Evolutionary conservation across 1,139 yeast species (phyloP), one percentile per base, ranked within the genome.

Genomic region (Blastobotrys aristatus): DNA sequence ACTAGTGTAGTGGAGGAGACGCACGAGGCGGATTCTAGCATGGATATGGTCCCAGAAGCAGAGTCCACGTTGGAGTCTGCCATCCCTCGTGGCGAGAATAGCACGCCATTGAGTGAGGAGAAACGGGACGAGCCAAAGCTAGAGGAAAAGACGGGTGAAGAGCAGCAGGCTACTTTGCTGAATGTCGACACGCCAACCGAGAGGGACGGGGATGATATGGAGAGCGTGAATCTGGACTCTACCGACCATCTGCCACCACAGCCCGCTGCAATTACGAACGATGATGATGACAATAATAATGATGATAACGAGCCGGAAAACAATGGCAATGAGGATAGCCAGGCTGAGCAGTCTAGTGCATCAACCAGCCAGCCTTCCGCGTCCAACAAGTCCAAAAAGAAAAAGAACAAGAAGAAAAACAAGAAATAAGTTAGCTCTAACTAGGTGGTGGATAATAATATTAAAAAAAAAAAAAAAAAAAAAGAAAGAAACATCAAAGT

Each of bases 341-440:
- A 31, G 4, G 26, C 18, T 16, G 40, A 33, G 16, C 35, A 18
- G 7, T 7, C 24, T 31, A 35, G 41, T 16, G 44, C 29, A 17
- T 18, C 30, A 22, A 42, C 14, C 27, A 17, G 6, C 39, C 45
- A 16, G n/a, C n/a, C n/a, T n/a, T n/a, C n/a, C n/a, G n/a, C n/a
- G n/a, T n/a, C n/a, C n/a, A n/a, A n/a, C n/a, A 50, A 46, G 30
- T 44, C 57, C 52, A 51, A 48, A n/a, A 59, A 57, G 49, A 61
- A 64, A 53, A 66, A 63, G 33, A 66, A 60, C 50, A 65, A 63
- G 54, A 65, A 60, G 53, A 62, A 61, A 47, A 62, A 57, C 55
- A 60, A 57, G 50, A 60, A 60, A 50, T 43, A 47, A 43, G 29
- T 33, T 37, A 30, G 43, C n/a, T 22, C 44, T 34, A 29, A 44